Conservation (phyloP, 306 rosid species). For the Lathyrus oleraceus region DNA sequence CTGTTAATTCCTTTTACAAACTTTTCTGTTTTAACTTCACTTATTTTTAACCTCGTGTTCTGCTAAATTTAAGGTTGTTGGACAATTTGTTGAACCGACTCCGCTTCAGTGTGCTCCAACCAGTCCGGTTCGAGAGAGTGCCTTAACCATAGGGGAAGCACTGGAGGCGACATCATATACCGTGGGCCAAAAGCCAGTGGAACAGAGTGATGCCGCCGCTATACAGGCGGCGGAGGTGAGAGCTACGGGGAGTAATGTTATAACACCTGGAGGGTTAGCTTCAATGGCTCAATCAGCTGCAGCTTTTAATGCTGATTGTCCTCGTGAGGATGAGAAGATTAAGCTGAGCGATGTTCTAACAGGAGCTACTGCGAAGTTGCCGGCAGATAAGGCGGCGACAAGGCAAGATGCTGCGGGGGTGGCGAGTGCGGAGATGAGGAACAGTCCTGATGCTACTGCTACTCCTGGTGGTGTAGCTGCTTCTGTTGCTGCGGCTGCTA, state of each 20-base stretch:
- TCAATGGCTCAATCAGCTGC: conserved; percentile 68
- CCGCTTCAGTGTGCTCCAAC: conserved; percentile 9
- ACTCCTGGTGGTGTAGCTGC: conserved; percentile 76
- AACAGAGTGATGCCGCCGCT: conserved; percentile 61
- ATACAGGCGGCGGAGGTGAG: conserved; percentile 78
- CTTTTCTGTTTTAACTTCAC: not conserved
- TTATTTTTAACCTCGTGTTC: not conserved
- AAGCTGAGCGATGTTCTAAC: conserved; percentile 53
- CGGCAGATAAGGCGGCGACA: conserved; percentile 57
- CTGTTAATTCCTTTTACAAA: not conserved
- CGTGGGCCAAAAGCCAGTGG: conserved; percentile 55
- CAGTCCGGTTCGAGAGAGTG: conserved; percentile 22
- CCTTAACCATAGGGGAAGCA: conserved; percentile 75
- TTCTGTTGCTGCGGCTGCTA: conserved; percentile 63
- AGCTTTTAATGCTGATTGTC: conserved; percentile 43
- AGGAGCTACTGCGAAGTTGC: conserved; percentile 53
- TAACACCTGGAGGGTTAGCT: conserved; percentile 57
- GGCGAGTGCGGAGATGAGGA: conserved; percentile 62
- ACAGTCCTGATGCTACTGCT: conserved; percentile 39
- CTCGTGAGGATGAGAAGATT: conserved; percentile 48
- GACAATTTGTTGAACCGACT: conserved; percentile 45
- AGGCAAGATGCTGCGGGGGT: conserved; percentile 64
- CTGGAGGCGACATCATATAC: conserved; percentile 63
- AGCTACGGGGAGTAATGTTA: conserved; percentile 53
- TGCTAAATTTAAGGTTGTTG: conserved; percentile 54